A percentile compares a stretch with the other conserved stretches of the same genome.
These are phyloP conservation scores for Debaryomyces prosopidis DNA, from an alignment of 805 yeast species.

Conservation along the genomic window DNA sequence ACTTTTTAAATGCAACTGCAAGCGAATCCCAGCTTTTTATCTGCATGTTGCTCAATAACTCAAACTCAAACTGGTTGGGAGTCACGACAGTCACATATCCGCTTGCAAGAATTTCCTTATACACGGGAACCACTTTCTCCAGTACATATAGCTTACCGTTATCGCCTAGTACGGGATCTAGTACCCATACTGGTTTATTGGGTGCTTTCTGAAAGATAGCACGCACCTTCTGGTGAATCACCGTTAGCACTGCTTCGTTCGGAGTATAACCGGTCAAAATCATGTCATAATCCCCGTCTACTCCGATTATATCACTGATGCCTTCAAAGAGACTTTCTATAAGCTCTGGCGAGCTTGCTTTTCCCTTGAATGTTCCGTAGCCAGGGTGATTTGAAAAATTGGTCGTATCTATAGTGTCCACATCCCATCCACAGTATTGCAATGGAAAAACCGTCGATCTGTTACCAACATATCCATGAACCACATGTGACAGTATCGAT, in stretches of 20 bases:
- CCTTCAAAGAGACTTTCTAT: slow-evolving; percentile 31
- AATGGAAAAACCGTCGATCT: slow-evolving; percentile 66
- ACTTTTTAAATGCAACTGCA: slow-evolving; percentile 36
- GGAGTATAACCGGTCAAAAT: slow-evolving; percentile 83
- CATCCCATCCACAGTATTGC: slow-evolving; percentile 68
- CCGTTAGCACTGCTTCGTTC: slow-evolving; percentile 51
- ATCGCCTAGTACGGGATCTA: slow-evolving; percentile 94
- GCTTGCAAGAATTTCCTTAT: slow-evolving; percentile 44
- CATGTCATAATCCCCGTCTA: slow-evolving; percentile 50
- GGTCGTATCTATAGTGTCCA: slow-evolving; percentile 64
- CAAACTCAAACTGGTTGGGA: slow-evolving; percentile 78
- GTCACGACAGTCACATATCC: slow-evolving; percentile 54
- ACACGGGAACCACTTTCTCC: slow-evolving; percentile 52
- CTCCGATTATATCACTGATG: slow-evolving; percentile 33
- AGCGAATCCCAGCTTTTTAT: slow-evolving; percentile 41
- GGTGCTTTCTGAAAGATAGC: slow-evolving; percentile 13
- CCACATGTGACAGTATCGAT: slow-evolving; percentile 68
- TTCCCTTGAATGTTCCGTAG: slow-evolving; percentile 58
- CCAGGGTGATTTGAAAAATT: slow-evolving; percentile 74
- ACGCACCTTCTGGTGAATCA: slow-evolving; percentile 44
- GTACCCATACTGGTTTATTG: slow-evolving; percentile 50
- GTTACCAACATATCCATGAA: slow-evolving; percentile 73
- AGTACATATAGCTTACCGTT: slow-evolving; percentile 80
- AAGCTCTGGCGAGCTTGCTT: slow-evolving; percentile 35
- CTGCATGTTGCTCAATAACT: slow-evolving; percentile 50